These are phyloP conservation scores for Emericellopsis atlantica DNA, from an alignment of 2,329 filamentous ascomycete species.

Conservation along the genomic window DNA sequence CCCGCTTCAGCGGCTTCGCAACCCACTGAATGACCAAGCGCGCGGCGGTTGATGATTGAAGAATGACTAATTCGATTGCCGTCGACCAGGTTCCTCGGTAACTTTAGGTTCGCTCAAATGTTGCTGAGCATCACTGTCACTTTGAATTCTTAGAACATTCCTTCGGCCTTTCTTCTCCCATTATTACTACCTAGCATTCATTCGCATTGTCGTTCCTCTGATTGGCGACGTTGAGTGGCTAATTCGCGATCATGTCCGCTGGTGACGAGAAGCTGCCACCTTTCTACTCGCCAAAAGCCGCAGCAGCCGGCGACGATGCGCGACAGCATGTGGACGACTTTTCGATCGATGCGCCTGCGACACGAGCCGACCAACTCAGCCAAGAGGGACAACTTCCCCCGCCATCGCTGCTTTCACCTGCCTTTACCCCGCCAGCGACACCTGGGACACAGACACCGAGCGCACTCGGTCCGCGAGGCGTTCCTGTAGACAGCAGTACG, in stretches of 20 bases:
- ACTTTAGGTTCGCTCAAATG: not conserved
- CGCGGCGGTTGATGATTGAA: not conserved
- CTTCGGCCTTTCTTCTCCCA: not conserved
- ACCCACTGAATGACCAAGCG: too few relatives aligned
- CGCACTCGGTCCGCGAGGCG: conserved; percentile 29
- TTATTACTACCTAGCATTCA: not conserved
- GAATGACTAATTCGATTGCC: not conserved
- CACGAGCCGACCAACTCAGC: conserved; percentile 7
- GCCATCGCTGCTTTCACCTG: conserved; percentile 72
- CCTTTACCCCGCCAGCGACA: conserved; percentile 63
- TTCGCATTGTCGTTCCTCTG: not conserved
- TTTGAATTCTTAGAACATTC: too few relatives aligned
- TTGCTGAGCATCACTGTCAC: too few relatives aligned
- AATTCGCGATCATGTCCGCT: not conserved
- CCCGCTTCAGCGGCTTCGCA: too few relatives aligned
- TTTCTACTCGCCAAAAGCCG: conserved; percentile 22
- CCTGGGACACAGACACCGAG: conserved; percentile 43
- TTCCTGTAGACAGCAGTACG: conserved; percentile 47
- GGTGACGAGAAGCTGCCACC: conserved; percentile 16
- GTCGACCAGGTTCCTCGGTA: not conserved
- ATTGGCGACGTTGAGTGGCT: not conserved
- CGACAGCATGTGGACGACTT: not conserved
- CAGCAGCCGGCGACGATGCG: conserved; percentile 1
- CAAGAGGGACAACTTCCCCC: conserved; percentile 22
- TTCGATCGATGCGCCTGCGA: conserved; percentile 5